Conservation (phyloP, 495 filamentous ascomycete species). For the Annulohypoxylon moriforme region DNA sequence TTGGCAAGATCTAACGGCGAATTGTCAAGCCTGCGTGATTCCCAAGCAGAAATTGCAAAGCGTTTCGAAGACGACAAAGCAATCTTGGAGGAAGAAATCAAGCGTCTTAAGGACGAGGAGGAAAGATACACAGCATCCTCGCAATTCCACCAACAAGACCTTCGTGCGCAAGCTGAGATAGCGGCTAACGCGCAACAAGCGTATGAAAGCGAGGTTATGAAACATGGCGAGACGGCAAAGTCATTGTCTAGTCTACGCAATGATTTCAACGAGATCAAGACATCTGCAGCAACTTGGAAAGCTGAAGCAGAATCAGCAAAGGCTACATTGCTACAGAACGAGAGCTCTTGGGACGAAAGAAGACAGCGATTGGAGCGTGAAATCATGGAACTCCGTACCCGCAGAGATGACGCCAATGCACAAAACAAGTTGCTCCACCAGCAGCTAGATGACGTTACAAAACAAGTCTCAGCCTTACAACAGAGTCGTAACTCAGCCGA, state of each 20-base stretch:
- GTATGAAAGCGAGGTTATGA: slow-evolving; percentile 92
- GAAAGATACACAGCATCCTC: slow-evolving; percentile 80
- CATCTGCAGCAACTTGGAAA: slow-evolving; percentile 74
- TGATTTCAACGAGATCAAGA: slow-evolving; percentile 84
- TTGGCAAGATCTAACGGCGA: slow-evolving; percentile 82
- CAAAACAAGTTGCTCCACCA: slow-evolving; percentile 91
- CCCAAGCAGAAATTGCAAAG: slow-evolving; percentile 77
- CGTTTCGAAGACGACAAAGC: slow-evolving; percentile 83
- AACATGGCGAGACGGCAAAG: slow-evolving; percentile 93
- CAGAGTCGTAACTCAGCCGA: slow-evolving; percentile 70
- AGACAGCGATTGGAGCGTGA: slow-evolving; percentile 85
- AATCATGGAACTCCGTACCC: slow-evolving; percentile 76
- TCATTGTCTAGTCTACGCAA: slow-evolving; percentile 78
- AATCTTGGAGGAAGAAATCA: slow-evolving; percentile 76
- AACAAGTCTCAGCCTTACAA: slow-evolving; percentile 81
- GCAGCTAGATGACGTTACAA: slow-evolving; percentile 83
- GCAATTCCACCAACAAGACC: slow-evolving; percentile 86
- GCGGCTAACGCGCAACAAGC: slow-evolving; percentile 91
- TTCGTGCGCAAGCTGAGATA: slow-evolving; percentile 93
- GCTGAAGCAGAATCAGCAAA: slow-evolving; percentile 85
- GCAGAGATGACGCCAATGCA: slow-evolving; percentile 80
- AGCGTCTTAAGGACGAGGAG: slow-evolving; percentile 85
- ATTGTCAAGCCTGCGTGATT: slow-evolving; percentile 78
- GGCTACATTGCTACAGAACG: slow-evolving; percentile 78
- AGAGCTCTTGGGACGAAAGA: slow-evolving; percentile 87